Evolutionary conservation across 352 stramenopile genomes (phyloP).

Genomic region (Globisporangium camurandrum): DNA sequence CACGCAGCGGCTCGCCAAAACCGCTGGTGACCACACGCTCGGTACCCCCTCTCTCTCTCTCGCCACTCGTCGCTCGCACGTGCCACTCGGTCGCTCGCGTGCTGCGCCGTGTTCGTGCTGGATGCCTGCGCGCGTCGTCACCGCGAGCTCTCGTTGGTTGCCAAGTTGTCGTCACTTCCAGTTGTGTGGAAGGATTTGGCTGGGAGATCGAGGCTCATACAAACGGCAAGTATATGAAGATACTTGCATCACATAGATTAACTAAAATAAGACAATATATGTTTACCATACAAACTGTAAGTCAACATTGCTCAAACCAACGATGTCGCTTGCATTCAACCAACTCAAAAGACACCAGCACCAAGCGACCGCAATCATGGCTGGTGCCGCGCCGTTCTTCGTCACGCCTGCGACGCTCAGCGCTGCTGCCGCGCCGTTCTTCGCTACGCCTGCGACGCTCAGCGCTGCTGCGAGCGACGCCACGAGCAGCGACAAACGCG

Average conservation of each 20-base stretch:
- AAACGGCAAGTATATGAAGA: too few relatives aligned
- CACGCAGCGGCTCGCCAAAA: slow-evolving; percentile 61
- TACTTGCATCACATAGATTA: too few relatives aligned
- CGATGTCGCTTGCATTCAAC: not conserved
- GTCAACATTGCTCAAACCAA: not conserved
- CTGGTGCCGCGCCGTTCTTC: slow-evolving; percentile 37
- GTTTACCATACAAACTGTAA: too few relatives aligned
- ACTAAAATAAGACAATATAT: too few relatives aligned
- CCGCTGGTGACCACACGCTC: slow-evolving; percentile 33
- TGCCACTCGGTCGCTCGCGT: not conserved
- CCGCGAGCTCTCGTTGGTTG: slow-evolving; percentile 16
- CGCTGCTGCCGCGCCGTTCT: slow-evolving; percentile 31
- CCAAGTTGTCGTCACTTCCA: slow-evolving; percentile 56
- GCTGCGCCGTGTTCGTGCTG: too few relatives aligned
- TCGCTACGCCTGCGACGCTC: slow-evolving; percentile 28
- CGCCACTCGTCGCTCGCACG: not conserved
- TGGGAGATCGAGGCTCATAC: too few relatives aligned
- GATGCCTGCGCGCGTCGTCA: slow-evolving; percentile 9
- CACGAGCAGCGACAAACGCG: not conserved
- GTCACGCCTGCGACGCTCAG: slow-evolving; percentile 25
- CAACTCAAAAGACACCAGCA: slow-evolving; percentile 6
- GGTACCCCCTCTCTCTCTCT: not conserved
- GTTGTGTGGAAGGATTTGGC: too few relatives aligned
- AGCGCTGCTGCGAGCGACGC: not conserved
- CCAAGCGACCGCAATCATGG: slow-evolving; percentile 21